Evolutionary conservation across 2,329 filamentous ascomycete genomes (phyloP).

Genomic region (Westerdykella sp.): DNA sequence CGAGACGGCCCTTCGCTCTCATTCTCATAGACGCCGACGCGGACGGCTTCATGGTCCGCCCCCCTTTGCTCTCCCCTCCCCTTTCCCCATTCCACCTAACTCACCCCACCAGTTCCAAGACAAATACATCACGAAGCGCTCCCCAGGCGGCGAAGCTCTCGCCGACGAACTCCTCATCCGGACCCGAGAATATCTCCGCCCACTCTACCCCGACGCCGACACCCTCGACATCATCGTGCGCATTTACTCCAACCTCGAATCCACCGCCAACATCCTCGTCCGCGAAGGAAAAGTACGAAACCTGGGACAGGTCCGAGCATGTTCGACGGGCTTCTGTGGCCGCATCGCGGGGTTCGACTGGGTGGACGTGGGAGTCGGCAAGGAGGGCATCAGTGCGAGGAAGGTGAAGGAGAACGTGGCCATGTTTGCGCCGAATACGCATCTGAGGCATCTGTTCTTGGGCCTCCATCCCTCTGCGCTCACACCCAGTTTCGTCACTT

Average conservation of each 20-base stretch:
- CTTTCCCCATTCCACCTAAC: not conserved
- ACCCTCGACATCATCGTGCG: slow-evolving; percentile 30
- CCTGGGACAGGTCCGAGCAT: slow-evolving; percentile 30
- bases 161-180: slow-evolving; percentile 32
- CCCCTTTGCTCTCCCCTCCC: not conserved
- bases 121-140: slow-evolving; percentile 31
- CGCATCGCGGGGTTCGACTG: slow-evolving; percentile 34
- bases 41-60: slow-evolving; percentile 31
- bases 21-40: slow-evolving; percentile 35
- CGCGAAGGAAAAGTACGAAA: slow-evolving; percentile 32
- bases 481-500: slow-evolving; percentile 25
- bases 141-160: slow-evolving; percentile 30
- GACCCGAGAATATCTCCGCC: slow-evolving; percentile 31
- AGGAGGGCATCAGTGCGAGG: slow-evolving; percentile 29
- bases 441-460: slow-evolving; percentile 32
- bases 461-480: slow-evolving; percentile 28
- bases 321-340: slow-evolving; percentile 33
- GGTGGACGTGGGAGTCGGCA: slow-evolving; percentile 32
- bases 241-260: slow-evolving; percentile 33
- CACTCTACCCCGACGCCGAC: slow-evolving; percentile 28
- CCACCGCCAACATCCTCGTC: slow-evolving; percentile 33
- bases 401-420: slow-evolving; percentile 34
- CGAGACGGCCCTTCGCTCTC: slow-evolving; percentile 30
- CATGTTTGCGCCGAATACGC: slow-evolving; percentile 30
- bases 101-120: slow-evolving; percentile 27